Evolutionary conservation across 2,329 filamentous ascomycete genomes (phyloP), one percentile per base, ranked within the genome.

Genomic region (Nothophoma quercina): DNA sequence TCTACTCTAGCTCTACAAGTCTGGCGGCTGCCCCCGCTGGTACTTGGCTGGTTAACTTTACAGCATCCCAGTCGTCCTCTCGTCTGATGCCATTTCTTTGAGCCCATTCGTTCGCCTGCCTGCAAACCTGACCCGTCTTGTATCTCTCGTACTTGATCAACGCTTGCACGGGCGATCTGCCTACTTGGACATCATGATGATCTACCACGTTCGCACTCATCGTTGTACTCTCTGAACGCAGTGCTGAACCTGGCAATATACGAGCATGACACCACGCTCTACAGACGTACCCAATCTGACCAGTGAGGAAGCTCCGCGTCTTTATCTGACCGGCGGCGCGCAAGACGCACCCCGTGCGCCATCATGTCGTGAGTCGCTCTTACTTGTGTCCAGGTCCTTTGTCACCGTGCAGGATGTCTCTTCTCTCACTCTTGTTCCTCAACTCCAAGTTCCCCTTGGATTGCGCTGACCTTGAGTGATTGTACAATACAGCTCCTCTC

Each of bases 91-190:
- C 50, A 46, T 32, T 63, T 49, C 55, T 36, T 39, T 41, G 33
- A 63, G 67, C 67, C 64, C 50, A 74, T 73, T 74, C 70, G 70
- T 59, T 68, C 66, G 60, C 44, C 62, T 63, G 50, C 45, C 55
- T 62, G 65, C 63, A 62, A 68, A 66, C 70, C 67, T 71, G 69
- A 64, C 68, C 65, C 54, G 65, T 67, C 59, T 64, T 73, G 70
- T 72, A 70, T 71, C 55, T 68, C 68, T 67, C 69, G 71, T 74
- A 73, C 70, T 69, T 67, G 72, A 73, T 74, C 71, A 69, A 65
- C 70, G 60, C 66, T 65, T 58, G 61, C 66, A 62, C 66, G 61
- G 62, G 51, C 62, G 54, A 67, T 67, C 67, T 66, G 65, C 69
- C 61, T 70, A 63, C 65, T 66, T 70, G 65, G 63, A 69, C 70